These are phyloP conservation scores for Microsporum ferrugineum DNA, from an alignment of 2,329 filamentous ascomycete species.

Conservation along the genomic window DNA sequence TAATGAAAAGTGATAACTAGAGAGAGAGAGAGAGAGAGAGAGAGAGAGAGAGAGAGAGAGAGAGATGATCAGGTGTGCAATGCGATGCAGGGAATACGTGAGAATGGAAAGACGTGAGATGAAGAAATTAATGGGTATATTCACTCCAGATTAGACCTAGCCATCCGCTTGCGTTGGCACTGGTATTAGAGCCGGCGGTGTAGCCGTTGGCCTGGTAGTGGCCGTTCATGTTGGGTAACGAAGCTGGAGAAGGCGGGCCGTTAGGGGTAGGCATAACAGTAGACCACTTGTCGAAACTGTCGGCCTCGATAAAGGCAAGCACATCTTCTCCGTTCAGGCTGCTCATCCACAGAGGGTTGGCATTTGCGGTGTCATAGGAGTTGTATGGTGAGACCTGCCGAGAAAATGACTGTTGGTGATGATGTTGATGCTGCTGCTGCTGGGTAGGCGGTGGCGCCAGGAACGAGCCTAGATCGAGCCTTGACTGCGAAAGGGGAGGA, in stretches of 20 bases:
- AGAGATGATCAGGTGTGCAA: not conserved
- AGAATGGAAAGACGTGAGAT: not conserved
- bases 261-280: not conserved
- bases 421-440: slow-evolving; percentile 6
- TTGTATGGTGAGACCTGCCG: not conserved
- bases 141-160: slow-evolving; percentile 4
- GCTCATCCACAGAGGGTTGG: not conserved
- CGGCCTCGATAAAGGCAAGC: slow-evolving; percentile 13
- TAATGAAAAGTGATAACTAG: too few species aligned
- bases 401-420: not conserved
- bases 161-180: slow-evolving; percentile 1
- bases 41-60: too few species aligned
- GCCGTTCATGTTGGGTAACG: not conserved
- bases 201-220: not conserved
- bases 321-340: slow-evolving; percentile 15
- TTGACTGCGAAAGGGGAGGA: not conserved
- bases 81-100: not conserved
- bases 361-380: not conserved
- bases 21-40: too few species aligned
- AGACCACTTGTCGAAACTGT: slow-evolving; percentile 11
- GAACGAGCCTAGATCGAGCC: slow-evolving; percentile 3
- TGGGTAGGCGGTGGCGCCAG: not conserved
- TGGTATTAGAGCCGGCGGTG: not conserved
- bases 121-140: not conserved
- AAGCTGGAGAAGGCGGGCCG: slow-evolving; percentile 1